Evolutionary conservation across 176 grass and related monocot genomes (phyloP), one percentile per base, ranked within the genome.

Genomic region (Carex parvula): DNA sequence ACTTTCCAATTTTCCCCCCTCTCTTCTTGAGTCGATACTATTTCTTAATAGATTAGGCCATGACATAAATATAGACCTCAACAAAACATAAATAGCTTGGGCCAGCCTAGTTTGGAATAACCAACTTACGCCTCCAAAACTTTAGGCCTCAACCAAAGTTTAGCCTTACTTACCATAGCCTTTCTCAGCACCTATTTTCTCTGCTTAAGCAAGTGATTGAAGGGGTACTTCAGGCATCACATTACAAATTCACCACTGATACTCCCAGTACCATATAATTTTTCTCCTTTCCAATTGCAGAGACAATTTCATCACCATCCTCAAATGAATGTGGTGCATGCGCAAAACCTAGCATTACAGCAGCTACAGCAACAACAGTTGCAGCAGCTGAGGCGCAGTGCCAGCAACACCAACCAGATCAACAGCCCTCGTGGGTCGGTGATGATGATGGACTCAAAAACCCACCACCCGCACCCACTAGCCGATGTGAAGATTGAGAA

Each of bases 401-500:
- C 60, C 16, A 83, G 42, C 46, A 67, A 54, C 3, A 29, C 41
- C 46, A 93, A 17, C 61, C 94, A 95, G 79, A 85, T 99, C 78
- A 54, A 60, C 53, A 90, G 84, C 39, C 90, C 95, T 80, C 91
- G 91, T 61, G 92, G 92, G 15, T 70, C 92, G 60, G 79, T 94
- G 68, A 87, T 78, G 16, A 91, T 98, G 79, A 83, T 89, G 62
- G 92, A 95, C 64, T 91, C 90, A 81, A 88, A 83, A 83, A 29
- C 20, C 22, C 80, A 83, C 64, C 92, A 99, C 55, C 64, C 88
- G 3, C 33, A 35, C 37, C 37, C 37, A 30, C 46, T 99, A 86
- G 83, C 84, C 6, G 91, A 95, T 83, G 93, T 95, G 60, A 95
- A 99, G 85, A 84, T 92, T 2, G 96, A 99, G 62, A 98, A 95